Evolutionary conservation across 768 basidiomycete species (phyloP).

Genomic region (Leucosporidium scottii): DNA sequence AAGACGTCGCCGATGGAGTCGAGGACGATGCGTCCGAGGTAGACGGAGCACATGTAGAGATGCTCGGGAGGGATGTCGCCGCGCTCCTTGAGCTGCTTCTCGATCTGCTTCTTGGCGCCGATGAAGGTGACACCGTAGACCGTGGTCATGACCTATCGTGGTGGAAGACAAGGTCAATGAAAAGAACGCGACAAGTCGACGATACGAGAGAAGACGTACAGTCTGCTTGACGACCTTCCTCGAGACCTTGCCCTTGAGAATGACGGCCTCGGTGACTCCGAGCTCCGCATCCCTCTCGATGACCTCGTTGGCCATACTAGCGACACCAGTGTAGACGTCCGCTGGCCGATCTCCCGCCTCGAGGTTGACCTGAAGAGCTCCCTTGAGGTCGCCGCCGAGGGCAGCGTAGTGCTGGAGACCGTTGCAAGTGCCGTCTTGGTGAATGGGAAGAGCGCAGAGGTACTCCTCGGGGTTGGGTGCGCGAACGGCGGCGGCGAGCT

Average conservation of each 20-base stretch:
- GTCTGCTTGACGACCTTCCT: slow-evolving; percentile 98
- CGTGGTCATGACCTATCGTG: slow-evolving; percentile 83
- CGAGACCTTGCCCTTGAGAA: slow-evolving; percentile 69
- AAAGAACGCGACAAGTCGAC: background rate
- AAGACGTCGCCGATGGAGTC: slow-evolving; percentile 84
- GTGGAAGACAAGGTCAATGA: background rate
- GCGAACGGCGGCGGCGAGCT: slow-evolving; percentile 71
- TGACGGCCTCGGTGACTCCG: slow-evolving; percentile 49
- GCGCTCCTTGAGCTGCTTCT: slow-evolving; percentile 71
- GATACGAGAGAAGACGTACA: slow-evolving; percentile 45
- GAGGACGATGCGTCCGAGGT: slow-evolving; percentile 74
- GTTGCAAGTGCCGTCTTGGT: slow-evolving; percentile 98
- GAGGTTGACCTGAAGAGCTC: slow-evolving; percentile 89
- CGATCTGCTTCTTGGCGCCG: slow-evolving; percentile 91
- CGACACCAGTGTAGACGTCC: slow-evolving; percentile 91
- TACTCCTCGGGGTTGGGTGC: slow-evolving; percentile 57
- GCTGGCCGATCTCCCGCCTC: slow-evolving; percentile 70
- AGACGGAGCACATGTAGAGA: slow-evolving; percentile 66
- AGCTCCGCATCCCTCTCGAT: slow-evolving; percentile 46
- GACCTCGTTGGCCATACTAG: slow-evolving; percentile 68
- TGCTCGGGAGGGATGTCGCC: slow-evolving; percentile 64
- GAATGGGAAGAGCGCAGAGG: slow-evolving; percentile 72
- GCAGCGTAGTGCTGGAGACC: slow-evolving; percentile 98
- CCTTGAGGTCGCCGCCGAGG: slow-evolving; percentile 80
- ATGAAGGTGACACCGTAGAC: slow-evolving; percentile 96